These are phyloP conservation scores for Arthroderma uncinatum DNA, from an alignment of 2,329 filamentous ascomycete species.

Conservation along the genomic window DNA sequence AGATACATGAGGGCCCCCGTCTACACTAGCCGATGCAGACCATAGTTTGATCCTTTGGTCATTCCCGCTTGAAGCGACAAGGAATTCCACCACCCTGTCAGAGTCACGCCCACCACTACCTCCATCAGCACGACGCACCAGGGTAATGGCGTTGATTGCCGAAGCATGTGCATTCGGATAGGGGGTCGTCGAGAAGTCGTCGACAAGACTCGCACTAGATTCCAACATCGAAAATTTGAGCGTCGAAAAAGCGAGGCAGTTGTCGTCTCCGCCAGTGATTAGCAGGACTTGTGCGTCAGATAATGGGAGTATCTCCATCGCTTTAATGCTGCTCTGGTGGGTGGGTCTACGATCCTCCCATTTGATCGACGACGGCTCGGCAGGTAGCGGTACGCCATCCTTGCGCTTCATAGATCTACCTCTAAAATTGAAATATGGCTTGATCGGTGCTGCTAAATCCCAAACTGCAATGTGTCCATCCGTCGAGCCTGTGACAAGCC, in stretches of 20 bases:
- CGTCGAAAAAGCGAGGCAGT: conserved; percentile 55
- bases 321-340: conserved; percentile 75
- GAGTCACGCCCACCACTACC: background rate
- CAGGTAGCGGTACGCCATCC: background rate
- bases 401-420: conserved; percentile 7
- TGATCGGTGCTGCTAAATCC: conserved; percentile 30
- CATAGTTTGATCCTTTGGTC: conserved; percentile 39
- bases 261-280: conserved; percentile 79
- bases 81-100: conserved; percentile 13
- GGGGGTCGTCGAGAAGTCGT: conserved; percentile 24
- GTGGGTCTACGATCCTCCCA: conserved; percentile 39
- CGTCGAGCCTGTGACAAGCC: conserved; percentile 56
- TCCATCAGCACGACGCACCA: conserved; percentile 17
- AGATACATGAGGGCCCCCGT: conserved; percentile 18
- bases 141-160: conserved; percentile 32
- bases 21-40: conserved; percentile 22
- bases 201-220: background rate
- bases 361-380: conserved; percentile 13
- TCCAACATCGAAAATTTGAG: conserved; percentile 19
- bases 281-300: conserved; percentile 39
- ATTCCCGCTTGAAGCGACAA: conserved; percentile 33
- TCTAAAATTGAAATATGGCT: conserved; percentile 21
- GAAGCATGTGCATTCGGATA: conserved; percentile 37
- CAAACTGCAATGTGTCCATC: conserved; percentile 66
- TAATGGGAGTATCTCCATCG: conserved; percentile 28